These are phyloP conservation scores for Pisolithus orientalis DNA, from an alignment of 768 basidiomycete genomes.

Conservation along the genomic window DNA sequence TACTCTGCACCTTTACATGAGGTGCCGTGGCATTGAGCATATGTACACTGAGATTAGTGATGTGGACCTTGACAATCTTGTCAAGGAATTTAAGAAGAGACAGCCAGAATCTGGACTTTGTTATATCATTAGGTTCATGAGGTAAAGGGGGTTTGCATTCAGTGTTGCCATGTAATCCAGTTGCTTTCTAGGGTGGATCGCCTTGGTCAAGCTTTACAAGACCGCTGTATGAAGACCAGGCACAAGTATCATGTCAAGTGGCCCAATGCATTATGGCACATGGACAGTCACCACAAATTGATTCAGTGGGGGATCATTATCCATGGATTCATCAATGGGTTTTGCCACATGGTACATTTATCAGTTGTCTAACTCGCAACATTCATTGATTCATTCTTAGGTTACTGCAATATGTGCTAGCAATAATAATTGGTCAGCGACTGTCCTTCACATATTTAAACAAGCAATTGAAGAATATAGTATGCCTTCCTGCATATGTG, in stretches of 20 bases:
- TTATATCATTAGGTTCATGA: slow-evolving; percentile 1
- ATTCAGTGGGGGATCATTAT: no score
- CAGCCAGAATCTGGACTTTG: slow-evolving; percentile 26
- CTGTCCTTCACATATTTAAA: no score
- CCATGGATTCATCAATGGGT: no score
- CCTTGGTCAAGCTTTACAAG: slow-evolving; percentile 19
- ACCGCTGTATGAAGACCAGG: slow-evolving; percentile 11
- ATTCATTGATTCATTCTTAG: no score
- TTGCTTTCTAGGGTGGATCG: slow-evolving; percentile 19
- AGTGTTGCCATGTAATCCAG: no score
- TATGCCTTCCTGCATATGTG: no score
- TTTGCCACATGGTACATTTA: no score
- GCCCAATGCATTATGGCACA: not conserved
- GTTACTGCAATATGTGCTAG: no score
- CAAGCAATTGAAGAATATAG: no score
- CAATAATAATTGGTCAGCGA: no score
- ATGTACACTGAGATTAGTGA: not conserved
- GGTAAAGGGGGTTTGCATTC: no score
- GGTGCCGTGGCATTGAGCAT: slow-evolving; percentile 3
- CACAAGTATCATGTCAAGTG: slow-evolving; percentile 27
- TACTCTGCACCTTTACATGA: slow-evolving; percentile 3
- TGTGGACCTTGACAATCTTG: slow-evolving; percentile 5
- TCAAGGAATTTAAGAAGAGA: slow-evolving; percentile 6
- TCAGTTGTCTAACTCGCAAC: no score
- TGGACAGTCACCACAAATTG: not conserved